Base-by-base conservation (phyloP, 495 filamentous ascomycete genomes). In the Hypoxylon lenormandii region DNA sequence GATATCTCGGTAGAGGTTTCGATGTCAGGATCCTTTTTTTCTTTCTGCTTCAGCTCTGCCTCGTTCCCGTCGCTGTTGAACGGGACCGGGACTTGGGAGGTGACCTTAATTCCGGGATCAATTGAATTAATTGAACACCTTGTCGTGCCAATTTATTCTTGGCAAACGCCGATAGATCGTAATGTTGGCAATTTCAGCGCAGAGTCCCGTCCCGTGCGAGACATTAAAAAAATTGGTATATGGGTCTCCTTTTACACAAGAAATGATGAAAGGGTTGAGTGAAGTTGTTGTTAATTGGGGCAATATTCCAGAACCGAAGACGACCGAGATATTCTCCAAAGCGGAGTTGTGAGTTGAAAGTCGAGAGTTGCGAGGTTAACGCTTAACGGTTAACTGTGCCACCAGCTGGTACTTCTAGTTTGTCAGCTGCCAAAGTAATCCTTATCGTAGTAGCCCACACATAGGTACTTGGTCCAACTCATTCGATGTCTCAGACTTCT, bases 81-180 rank as follows among this genome's bases (percentile, higher is more conserved):
- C 48, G 50, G 26, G 38, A 13, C n/a, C 15, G 42, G 13, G 42
- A 7, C 8, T 13, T 66, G 7, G 43, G 53, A 59, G 18, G 68
- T 62, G 19, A 66, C 54, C 50, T 51, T 33, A 60, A 66, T 59
- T 22, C 57, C 58, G 40, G 52, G 6, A 49, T 60, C 38, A 47
- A 60, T 58, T 46, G 64, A 66, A 71, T 64, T 66, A 66, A 66
- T 66, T 66, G 62, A 48, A 71, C 61, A 54, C 42, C 37, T 33
- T 58, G 58, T 66, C 51, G 62, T 57, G 51, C 53, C 57, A 63
- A 26, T 53, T 59, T 50, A 37, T 42, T 38, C 64, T 53, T 65
- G 55, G 49, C 18, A 56, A 54, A 48, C 46, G 19, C 49, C 23
- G 49, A 50, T 19, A 40, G 23, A 22, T 36, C 28, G 51, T 38